Evolutionary conservation across 306 rosid species (phyloP).

Genomic region (Elaeagnus macrophylla): DNA sequence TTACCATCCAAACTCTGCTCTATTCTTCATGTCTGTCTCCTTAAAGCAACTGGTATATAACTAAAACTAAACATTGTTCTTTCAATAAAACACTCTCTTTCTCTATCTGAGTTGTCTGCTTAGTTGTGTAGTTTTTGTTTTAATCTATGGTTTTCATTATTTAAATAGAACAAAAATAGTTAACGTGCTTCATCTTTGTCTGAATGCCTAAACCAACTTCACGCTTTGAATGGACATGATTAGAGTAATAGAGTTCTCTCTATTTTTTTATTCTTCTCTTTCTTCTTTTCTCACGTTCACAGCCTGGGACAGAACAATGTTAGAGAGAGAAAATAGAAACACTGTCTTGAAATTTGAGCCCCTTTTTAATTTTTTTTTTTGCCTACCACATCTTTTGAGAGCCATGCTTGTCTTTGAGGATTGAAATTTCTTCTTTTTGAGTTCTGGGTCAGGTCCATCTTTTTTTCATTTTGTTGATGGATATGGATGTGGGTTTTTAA

Average conservation of each 20-base stretch:
- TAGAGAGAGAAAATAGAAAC: slow-evolving; percentile 33
- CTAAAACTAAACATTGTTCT: slow-evolving; percentile 36
- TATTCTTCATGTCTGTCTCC: slow-evolving; percentile 7
- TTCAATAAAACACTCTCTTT: slow-evolving; percentile 14
- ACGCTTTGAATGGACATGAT: slow-evolving; percentile 59
- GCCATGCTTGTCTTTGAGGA: slow-evolving; percentile 61
- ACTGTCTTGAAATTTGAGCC: slow-evolving; percentile 60
- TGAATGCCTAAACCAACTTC: slow-evolving; percentile 37
- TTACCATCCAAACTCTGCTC: slow-evolving; percentile 16
- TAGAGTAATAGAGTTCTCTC: slow-evolving; percentile 19
- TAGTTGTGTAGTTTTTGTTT: slow-evolving; percentile 56
- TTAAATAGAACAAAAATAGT: slow-evolving; percentile 33
- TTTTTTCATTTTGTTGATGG: slow-evolving; percentile 5
- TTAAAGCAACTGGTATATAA: background rate
- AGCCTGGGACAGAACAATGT: slow-evolving; percentile 36
- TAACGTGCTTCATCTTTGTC: slow-evolving; percentile 78
- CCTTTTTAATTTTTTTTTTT: slow-evolving; percentile 12
- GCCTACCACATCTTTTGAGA: slow-evolving; percentile 70
- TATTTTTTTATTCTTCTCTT: slow-evolving; percentile 30
- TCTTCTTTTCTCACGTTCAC: slow-evolving; percentile 27
- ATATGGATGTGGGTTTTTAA: slow-evolving; percentile 20
- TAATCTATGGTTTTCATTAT: slow-evolving; percentile 48
- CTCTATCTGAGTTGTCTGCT: slow-evolving; percentile 38
- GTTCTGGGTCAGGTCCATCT: slow-evolving; percentile 34
- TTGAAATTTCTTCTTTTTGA: slow-evolving; percentile 31